Evolutionary conservation across 768 basidiomycete genomes (phyloP), one percentile per base, ranked within the genome.

Genomic region (Trametes sanguinea): DNA sequence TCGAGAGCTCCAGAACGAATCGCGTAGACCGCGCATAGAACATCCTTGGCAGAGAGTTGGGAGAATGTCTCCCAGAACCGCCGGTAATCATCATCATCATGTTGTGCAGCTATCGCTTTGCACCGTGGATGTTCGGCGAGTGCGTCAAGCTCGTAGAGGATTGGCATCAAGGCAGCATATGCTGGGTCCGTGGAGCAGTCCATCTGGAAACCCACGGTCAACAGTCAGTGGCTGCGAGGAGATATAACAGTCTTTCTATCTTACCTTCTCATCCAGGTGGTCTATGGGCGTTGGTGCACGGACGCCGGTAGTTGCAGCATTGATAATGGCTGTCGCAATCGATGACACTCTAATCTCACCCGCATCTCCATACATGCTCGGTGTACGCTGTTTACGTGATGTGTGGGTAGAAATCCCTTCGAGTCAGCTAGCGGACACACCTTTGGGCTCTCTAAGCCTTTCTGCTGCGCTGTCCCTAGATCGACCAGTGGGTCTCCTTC

Each of bases 21-120:
- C 11, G 62, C 62, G 30, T 63, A 63, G 6, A 58, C 62, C 1
- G 62, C 62, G n/a, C 37, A 57, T 0, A 63, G 46, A 8, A 63
- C 37, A n/a, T 63, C 56, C 37, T 57, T 57, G 32, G 56, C 56
- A 1, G 56, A 58, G 2, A 63, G 52, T 45, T 63, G 56, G 6
- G 62, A 45, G 51, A 63, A 63, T 8, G 56, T 54, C 30, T 63
- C 62, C 56, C 62, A 63, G 45, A 63, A 63, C 8, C 37, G 51
- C 37, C 10, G 29, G 39, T 63, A 63, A 17, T 57, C 52, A 14
- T 52, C 51, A 39, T 63, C 62, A 37, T 54, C 7, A 37, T 58
- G 45, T 35, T 57, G 44, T 10, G 37, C 56, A 8, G 62, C 50
- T 22, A 63, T 54, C 2, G 62, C 29, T 13, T 11, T 54, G 39